These are phyloP conservation scores for Phytopythium litorale DNA, from an alignment of 352 stramenopile species.

Conservation along the genomic window DNA sequence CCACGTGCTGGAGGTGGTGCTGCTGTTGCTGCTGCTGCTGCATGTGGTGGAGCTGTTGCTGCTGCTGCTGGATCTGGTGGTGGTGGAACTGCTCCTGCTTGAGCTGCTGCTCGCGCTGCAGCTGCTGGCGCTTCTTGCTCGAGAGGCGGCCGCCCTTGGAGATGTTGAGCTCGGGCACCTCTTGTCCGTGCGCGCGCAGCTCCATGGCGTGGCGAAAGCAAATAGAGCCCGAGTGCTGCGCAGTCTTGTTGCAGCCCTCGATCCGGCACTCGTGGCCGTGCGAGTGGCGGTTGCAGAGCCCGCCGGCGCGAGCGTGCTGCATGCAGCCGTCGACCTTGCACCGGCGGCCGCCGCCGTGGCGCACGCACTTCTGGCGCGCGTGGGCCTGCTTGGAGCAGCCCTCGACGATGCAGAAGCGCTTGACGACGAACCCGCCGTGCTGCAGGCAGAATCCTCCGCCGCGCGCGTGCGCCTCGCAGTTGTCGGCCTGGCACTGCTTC, in stretches of 20 bases:
- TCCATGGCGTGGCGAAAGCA: constrained; percentile 80
- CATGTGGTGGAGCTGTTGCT: constrained; percentile 25
- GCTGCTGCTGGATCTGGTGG: constrained; percentile 66
- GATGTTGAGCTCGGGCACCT: constrained; percentile 73
- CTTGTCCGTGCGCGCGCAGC: constrained; percentile 59
- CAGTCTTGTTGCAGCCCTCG: constrained; percentile 77
- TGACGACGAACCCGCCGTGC: constrained; percentile 77
- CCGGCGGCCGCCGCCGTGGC: constrained; percentile 59
- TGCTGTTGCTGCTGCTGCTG: constrained; percentile 24
- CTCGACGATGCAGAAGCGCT: constrained; percentile 80
- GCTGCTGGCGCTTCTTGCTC: constrained; percentile 69
- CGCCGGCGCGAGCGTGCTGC: constrained; percentile 66
- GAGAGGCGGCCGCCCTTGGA: constrained; percentile 66
- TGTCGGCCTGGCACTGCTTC: constrained; percentile 73
- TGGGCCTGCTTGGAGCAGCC: constrained; percentile 77
- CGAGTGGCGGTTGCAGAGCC: constrained; percentile 73
- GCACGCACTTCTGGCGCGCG: constrained; percentile 71
- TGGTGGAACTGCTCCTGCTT: constrained; percentile 80
- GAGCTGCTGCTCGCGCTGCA: constrained; percentile 62
- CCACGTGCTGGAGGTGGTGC: constrained; percentile 3
- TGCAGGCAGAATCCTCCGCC: constrained; percentile 73
- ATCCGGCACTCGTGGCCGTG: constrained; percentile 71
- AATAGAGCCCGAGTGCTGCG: constrained; percentile 72
- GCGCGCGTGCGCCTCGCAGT: constrained; percentile 68
- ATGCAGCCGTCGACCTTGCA: constrained; percentile 75